Evolutionary conservation across 2,329 filamentous ascomycete species (phyloP), one percentile per base, ranked within the genome.

Genomic region (Sclerotinia glacialis): DNA sequence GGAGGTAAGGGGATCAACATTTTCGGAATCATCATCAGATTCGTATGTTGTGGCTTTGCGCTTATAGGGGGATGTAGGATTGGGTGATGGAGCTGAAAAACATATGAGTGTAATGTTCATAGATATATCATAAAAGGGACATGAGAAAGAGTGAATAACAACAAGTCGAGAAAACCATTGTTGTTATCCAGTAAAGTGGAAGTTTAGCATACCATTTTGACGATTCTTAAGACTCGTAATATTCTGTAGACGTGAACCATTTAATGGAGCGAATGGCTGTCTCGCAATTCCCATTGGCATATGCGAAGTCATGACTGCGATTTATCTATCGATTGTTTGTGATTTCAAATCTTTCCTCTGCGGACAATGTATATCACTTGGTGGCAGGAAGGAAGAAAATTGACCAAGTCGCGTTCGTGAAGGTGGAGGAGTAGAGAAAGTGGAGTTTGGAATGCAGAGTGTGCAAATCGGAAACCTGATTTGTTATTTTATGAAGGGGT

Each of bases 221-320:
- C 88, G 83, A 78, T 93, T 93, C 82, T 93, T 94, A 61, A 89
- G 79, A 78, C 87, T 92, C 34, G 87, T 88, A 73, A 94, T 81
- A 70, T 82, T 86, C 77, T 92, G 89, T 34, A 93, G 82, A 72
- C 91, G 86, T 66, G 87, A 80, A 72, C 83, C 83, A 76, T 91
- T 86, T 65, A 93, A 82, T 59, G 88, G 88, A 76, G 87, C 90
- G 77, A 93, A 93, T 7, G 90, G 90, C 79, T 92, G 89, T 74
- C 90, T 71, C 28, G 73, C 46, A 56, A 71, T 67, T 71, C 72
- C 72, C 71, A 74, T 71, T 65, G 71, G 44, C 61, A 67, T 67
- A 59, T 64, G 69, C 50, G 73, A 75, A 59, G 74, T 69, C 72
- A 73, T 74, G 67, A 31, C 67, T 64, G 16, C 5, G 34, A 53